Evolutionary conservation across 192 early-diverging fungal species (phyloP).

Genomic region (Chytriomyces confervae): DNA sequence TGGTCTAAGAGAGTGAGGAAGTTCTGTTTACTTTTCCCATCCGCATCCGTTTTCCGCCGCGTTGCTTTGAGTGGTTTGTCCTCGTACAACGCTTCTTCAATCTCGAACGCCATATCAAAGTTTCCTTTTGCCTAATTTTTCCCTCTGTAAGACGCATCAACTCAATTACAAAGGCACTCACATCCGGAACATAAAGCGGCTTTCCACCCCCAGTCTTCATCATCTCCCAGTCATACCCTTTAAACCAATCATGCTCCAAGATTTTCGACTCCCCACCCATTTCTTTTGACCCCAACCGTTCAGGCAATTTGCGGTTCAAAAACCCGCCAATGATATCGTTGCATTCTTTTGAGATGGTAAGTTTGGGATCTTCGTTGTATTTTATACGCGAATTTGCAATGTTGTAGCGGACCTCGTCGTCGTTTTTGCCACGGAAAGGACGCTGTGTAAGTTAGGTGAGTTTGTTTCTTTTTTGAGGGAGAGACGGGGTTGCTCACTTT

Average conservation of each 20-base stretch:
- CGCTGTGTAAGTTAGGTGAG: constrained; percentile 50
- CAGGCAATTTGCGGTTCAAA: constrained; percentile 69
- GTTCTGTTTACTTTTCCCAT: constrained; percentile 42
- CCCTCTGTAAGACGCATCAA: constrained; percentile 6
- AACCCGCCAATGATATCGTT: constrained; percentile 50
- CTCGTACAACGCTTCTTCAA: constrained; percentile 92
- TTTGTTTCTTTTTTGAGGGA: background rate
- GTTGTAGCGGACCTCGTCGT: constrained; percentile 65
- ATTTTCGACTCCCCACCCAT: constrained; percentile 71
- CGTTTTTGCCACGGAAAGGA: constrained; percentile 78
- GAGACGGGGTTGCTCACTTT: constrained; percentile 57
- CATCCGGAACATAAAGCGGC: constrained; percentile 87
- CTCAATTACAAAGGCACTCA: constrained; percentile 45
- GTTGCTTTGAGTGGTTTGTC: constrained; percentile 89
- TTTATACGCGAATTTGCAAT: constrained; percentile 69
- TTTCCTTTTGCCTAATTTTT: constrained; percentile 63
- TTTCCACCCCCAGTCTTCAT: constrained; percentile 72
- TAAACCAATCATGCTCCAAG: constrained; percentile 81
- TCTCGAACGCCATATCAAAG: constrained; percentile 94
- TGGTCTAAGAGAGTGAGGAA: background rate
- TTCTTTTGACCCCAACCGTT: constrained; percentile 78
- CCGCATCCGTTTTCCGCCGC: constrained; percentile 62
- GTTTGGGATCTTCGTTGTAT: constrained; percentile 62
- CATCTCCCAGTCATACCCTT: constrained; percentile 73
- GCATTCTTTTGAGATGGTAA: constrained; percentile 14